Evolutionary conservation across 1,284 basidiomycete species (phyloP).

Genomic region (Tilletia caries): DNA sequence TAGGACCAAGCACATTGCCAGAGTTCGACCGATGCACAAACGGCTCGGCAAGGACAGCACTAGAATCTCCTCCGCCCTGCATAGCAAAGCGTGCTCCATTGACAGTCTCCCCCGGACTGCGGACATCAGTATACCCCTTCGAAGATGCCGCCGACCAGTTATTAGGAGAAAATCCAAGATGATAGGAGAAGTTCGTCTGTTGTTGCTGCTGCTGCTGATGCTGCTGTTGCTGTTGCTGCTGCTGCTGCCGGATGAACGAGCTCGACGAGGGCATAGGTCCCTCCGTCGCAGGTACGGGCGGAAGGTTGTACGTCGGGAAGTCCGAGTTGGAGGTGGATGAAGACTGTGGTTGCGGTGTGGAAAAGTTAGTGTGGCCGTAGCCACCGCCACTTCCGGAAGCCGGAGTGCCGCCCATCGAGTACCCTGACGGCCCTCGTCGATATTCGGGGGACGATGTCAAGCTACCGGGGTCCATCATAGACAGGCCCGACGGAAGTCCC

Average conservation of each 20-base stretch:
- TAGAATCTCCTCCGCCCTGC: not conserved
- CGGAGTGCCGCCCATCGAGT: not conserved
- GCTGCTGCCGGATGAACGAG: too few relatives aligned
- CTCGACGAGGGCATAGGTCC: not conserved
- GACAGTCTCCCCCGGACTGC: too few relatives aligned
- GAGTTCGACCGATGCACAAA: slow-evolving; percentile 3
- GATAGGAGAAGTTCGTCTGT: not conserved
- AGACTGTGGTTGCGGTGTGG: not conserved
- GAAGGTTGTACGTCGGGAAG: slow-evolving; percentile 5
- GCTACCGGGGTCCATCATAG: not conserved
- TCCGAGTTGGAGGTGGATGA: not conserved
- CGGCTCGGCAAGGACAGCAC: not conserved
- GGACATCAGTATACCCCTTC: too few relatives aligned
- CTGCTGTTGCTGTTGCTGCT: too few relatives aligned
- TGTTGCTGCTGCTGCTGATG: too few relatives aligned
- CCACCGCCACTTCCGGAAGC: not conserved
- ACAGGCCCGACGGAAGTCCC: not conserved
- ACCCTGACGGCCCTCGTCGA: not conserved
- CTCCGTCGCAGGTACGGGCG: not conserved
- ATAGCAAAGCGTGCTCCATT: too few relatives aligned
- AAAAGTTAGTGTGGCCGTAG: not conserved
- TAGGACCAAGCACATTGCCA: not conserved
- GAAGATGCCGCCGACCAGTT: slow-evolving; percentile 1
- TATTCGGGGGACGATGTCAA: slow-evolving; percentile 4
- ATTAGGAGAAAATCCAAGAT: not conserved